Conservation (phyloP, 768 basidiomycete species). For the Boletus insuetus region DNA sequence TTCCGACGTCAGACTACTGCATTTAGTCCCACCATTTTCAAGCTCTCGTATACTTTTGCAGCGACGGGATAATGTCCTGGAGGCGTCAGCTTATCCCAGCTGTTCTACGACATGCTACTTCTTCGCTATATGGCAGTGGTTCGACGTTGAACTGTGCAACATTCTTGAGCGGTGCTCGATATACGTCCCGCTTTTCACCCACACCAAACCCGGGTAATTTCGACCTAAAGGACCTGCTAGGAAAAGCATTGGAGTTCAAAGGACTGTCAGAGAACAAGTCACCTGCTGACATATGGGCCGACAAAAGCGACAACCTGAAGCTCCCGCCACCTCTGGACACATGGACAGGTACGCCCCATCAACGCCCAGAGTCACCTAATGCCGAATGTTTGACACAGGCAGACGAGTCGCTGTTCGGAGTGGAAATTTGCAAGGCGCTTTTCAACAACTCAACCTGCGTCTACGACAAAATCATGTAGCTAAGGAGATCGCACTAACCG, state of each 20-base stretch:
- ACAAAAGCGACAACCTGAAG: slow-evolving; percentile 18
- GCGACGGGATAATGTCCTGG: slow-evolving; percentile 20
- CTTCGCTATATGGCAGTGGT: not conserved
- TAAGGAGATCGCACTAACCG: slow-evolving; percentile 43
- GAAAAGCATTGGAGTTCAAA: slow-evolving; percentile 14
- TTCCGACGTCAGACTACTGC: slow-evolving; percentile 16
- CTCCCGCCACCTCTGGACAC: slow-evolving; percentile 43
- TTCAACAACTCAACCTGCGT: slow-evolving; percentile 47
- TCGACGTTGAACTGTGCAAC: not conserved
- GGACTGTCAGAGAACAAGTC: slow-evolving; percentile 16
- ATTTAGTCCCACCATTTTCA: slow-evolving; percentile 15
- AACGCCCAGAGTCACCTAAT: not conserved
- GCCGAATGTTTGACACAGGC: slow-evolving; percentile 40
- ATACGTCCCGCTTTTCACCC: slow-evolving; percentile 5
- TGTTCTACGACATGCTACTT: slow-evolving; percentile 10
- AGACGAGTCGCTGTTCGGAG: slow-evolving; percentile 51
- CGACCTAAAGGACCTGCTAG: slow-evolving; percentile 12
- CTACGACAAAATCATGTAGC: slow-evolving; percentile 56
- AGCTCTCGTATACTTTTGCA: not conserved
- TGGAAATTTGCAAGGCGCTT: slow-evolving; percentile 47
- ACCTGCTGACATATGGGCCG: slow-evolving; percentile 38
- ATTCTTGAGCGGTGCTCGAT: slow-evolving; percentile 6
- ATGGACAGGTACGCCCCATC: slow-evolving; percentile 45
- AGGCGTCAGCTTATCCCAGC: slow-evolving; percentile 10
- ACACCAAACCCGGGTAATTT: slow-evolving; percentile 3